Conservation (phyloP, 176 grass and related monocot species). For the Typha latifolia region DNA sequence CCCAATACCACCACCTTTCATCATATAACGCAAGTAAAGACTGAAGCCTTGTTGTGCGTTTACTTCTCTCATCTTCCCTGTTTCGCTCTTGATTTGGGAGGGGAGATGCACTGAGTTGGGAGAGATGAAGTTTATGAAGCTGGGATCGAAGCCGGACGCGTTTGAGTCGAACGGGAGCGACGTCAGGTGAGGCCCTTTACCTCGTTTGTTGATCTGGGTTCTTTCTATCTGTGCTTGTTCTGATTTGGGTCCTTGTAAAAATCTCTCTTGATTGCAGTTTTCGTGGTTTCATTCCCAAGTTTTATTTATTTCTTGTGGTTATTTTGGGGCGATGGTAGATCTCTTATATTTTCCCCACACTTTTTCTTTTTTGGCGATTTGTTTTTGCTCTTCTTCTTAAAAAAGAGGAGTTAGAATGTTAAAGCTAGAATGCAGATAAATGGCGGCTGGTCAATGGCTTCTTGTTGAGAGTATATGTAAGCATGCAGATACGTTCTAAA, state of each 20-base stretch:
- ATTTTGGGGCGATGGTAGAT: background rate
- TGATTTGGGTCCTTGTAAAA: background rate
- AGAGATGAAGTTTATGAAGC: slow-evolving; percentile 99
- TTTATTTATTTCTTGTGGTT: slow-evolving; percentile 5
- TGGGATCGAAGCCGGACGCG: slow-evolving; percentile 90
- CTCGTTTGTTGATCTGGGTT: background rate
- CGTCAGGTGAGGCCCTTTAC: slow-evolving; percentile 46
- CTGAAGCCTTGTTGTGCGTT: slow-evolving; percentile 31
- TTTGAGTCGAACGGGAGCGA: slow-evolving; percentile 77
- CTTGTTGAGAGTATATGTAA: too few species aligned
- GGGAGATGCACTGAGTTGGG: slow-evolving; percentile 10
- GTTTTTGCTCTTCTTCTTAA: too few species aligned
- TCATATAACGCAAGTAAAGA: background rate
- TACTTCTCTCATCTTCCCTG: slow-evolving; percentile 21
- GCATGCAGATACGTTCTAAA: too few species aligned
- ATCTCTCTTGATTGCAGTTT: slow-evolving; percentile 3
- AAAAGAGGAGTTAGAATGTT: too few species aligned
- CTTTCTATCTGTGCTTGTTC: slow-evolving; percentile 15
- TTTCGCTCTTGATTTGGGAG: slow-evolving; percentile 11
- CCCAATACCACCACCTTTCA: slow-evolving; percentile 10
- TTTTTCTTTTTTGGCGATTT: background rate
- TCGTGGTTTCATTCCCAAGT: background rate
- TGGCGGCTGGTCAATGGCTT: too few species aligned
- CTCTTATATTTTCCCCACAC: background rate
- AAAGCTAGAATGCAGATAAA: too few species aligned